Percentiles rank a stretch among this genome's conserved stretches.
Evolutionary conservation across 140 eudicot species (phyloP).

Genomic region (Anethum foeniculum): DNA sequence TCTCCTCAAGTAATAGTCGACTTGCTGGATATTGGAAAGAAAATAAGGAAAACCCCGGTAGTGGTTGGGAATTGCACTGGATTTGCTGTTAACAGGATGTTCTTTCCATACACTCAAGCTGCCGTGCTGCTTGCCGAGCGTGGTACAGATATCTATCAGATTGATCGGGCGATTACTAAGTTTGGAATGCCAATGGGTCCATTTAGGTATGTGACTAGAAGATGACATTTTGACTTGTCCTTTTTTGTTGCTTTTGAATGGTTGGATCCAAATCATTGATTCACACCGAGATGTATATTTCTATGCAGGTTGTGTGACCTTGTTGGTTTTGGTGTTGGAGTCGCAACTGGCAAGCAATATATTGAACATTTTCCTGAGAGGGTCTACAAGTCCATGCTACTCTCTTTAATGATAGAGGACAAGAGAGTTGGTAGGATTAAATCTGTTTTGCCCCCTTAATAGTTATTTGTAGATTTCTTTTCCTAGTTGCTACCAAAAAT

Average conservation of each 20-base stretch:
- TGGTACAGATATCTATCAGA: slow-evolving; percentile 68
- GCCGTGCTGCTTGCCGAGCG: slow-evolving; percentile 84
- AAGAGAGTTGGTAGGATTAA: slow-evolving; percentile 70
- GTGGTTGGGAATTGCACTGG: slow-evolving; percentile 94
- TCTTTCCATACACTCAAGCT: slow-evolving; percentile 90
- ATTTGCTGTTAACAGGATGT: slow-evolving; percentile 90
- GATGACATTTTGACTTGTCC: neutral
- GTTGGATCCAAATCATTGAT: neutral
- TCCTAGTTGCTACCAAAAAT: neutral
- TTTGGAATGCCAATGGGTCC: slow-evolving; percentile 99
- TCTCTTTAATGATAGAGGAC: slow-evolving; percentile 89
- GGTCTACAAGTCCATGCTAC: slow-evolving; percentile 65
- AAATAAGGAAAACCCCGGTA: slow-evolving; percentile 72
- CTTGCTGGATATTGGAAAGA: slow-evolving; percentile 77
- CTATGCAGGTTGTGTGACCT: slow-evolving; percentile 66
- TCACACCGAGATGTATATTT: neutral
- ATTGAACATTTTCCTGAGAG: slow-evolving; percentile 70
- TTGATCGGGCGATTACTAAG: slow-evolving; percentile 69
- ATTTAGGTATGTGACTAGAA: slow-evolving; percentile 38
- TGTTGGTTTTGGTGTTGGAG: slow-evolving; percentile 85
- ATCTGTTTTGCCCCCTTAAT: neutral
- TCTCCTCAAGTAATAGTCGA: slow-evolving; percentile 81
- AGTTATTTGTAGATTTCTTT: neutral
- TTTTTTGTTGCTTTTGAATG: neutral
- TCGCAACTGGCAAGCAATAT: slow-evolving; percentile 64